Base-by-base conservation (phyloP, 139 green algal species). In the Mychonastes homosphaera region DNA sequence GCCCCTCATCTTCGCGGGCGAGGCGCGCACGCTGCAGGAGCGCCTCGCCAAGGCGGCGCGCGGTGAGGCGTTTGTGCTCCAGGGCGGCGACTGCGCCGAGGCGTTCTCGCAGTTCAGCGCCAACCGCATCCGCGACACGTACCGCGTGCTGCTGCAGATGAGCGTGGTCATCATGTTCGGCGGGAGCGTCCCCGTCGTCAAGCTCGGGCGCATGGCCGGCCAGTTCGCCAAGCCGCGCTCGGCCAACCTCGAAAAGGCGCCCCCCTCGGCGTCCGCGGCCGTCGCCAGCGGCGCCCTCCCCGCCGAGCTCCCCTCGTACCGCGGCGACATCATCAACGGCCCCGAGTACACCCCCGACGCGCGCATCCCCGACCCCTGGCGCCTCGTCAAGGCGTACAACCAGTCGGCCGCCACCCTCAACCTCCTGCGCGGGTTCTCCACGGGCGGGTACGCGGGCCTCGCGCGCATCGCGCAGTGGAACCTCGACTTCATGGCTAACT, bases 321-420 rank as follows among this genome's bases (percentile, higher is more conserved):
- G 87, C 38, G 93, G 93, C 2, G 93, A 99, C 82, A 99, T 96
- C 80, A 96, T 99, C 77, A 99, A 99, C 69, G 85, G 78, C 5
- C 79, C 85, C 6, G 88, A 96, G 56, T 95, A 95, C 71, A 94
- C 80, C 0, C 12, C 64, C 2, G 81, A 91, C 47, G 84, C 92
- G 2, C 84, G 93, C 61, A 30, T 95, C 1, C 91, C 89, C 28
- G 77, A 96, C 75, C 93, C 93, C 4, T 60, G 54, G 44, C 76
- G 90, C 38, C 76, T 91, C 18, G 67, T 91, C 18, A 64, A 66
- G 6, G 90, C 90, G 8, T 99, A 99, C 83, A 93, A 97, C 76
- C 93, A 99, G 73, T 91, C 78, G 10, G 88, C 90, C 18, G 75
- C 91, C 21, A 99, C 92, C 4, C 86, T 99, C 28, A 99, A 99